A percentile compares a stretch with the other conserved stretches of the same genome.
Conservation (phyloP, 2,329 filamentous ascomycete species). For the Endoconidiophora polonica region DNA sequence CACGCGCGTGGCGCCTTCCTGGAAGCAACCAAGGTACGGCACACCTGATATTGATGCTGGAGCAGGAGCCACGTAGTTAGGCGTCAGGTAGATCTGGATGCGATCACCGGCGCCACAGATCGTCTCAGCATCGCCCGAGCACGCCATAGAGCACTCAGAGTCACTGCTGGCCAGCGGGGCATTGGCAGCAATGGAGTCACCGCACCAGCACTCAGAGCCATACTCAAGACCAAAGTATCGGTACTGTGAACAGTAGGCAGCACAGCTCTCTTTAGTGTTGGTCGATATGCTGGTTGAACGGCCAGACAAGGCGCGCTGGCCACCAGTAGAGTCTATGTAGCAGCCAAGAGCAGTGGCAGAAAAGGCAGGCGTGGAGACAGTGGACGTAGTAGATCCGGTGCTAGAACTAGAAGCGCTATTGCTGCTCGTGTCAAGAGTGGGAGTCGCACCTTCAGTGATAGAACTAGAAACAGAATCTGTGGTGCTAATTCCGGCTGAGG, state of each 20-base stretch:
- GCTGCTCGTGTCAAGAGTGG: background rate
- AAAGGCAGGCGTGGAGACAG: background rate
- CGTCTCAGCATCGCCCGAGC: conserved; percentile 25
- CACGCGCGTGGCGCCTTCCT: conserved; percentile 23
- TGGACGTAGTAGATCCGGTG: background rate
- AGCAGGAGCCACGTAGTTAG: conserved; percentile 19
- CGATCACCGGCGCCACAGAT: conserved; percentile 28
- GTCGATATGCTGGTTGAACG: conserved; percentile 26
- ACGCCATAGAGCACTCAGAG: conserved; percentile 25
- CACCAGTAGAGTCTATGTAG: conserved; percentile 7
- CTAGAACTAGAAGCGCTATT: too few relatives aligned
- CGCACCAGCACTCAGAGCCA: conserved; percentile 36
- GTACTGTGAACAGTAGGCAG: conserved; percentile 29
- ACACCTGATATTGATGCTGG: conserved; percentile 21
- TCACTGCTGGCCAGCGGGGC: conserved; percentile 19
- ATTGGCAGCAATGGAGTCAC: conserved; percentile 23
- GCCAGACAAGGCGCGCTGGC: conserved; percentile 25
- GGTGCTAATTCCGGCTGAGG: too few relatives aligned
- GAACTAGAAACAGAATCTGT: conserved; percentile 2
- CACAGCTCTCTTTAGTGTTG: conserved; percentile 34
- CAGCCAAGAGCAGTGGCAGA: background rate
- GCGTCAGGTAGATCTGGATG: conserved; percentile 26
- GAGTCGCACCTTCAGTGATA: background rate
- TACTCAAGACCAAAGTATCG: conserved; percentile 35
- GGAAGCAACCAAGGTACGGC: conserved; percentile 26